Evolutionary conservation across 345 rosid genomes (phyloP).

Genomic region (Corymbia maculata): DNA sequence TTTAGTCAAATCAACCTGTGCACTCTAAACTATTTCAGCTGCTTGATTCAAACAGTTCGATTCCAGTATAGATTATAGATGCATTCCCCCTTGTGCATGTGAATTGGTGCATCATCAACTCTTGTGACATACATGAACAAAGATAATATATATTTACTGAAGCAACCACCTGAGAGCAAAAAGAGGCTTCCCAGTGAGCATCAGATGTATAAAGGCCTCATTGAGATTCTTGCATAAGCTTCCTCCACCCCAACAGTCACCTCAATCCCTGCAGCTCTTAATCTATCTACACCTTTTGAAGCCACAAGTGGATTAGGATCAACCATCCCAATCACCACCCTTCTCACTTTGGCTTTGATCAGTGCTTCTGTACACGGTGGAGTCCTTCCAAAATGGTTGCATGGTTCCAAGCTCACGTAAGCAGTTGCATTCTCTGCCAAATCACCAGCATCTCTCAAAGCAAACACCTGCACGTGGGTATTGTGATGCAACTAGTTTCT

Average conservation of each 20-base stretch:
- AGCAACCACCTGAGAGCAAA: conserved; percentile 46
- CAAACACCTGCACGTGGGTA: conserved; percentile 52
- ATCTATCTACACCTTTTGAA: conserved; percentile 56
- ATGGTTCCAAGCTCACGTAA: conserved; percentile 90
- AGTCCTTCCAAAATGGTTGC: conserved; percentile 86
- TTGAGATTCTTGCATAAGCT: conserved; percentile 72
- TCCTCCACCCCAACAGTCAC: conserved; percentile 71
- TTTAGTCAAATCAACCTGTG: neutral
- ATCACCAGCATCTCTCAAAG: conserved; percentile 73
- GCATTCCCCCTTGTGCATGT: neutral
- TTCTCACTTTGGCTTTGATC: conserved; percentile 78
- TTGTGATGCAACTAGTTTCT: neutral
- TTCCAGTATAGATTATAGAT: neutral
- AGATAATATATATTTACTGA: neutral
- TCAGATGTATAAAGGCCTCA: conserved; percentile 65
- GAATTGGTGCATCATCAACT: neutral
- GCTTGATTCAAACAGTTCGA: neutral
- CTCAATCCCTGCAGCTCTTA: conserved; percentile 67
- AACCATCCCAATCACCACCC: conserved; percentile 84
- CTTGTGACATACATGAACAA: neutral
- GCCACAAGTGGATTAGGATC: conserved; percentile 91
- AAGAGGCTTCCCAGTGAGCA: conserved; percentile 61
- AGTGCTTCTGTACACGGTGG: conserved; percentile 91
- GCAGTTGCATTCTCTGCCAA: conserved; percentile 82
- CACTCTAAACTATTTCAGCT: neutral